These are phyloP conservation scores for Erythrophleum fordii DNA, from an alignment of 306 rosid genomes.

Conservation along the genomic window DNA sequence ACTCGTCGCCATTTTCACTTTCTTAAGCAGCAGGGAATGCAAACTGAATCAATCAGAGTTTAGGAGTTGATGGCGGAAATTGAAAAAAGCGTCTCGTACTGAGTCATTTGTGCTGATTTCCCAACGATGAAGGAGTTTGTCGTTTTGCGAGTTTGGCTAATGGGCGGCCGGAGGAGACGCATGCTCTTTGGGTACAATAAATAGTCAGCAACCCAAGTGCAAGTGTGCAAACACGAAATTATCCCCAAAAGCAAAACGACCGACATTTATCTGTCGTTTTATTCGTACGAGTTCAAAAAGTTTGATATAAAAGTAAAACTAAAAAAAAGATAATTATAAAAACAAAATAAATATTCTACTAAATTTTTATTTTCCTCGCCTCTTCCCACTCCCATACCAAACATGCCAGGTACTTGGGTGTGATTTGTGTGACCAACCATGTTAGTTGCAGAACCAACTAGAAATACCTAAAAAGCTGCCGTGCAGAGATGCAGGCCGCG, in stretches of 20 bases:
- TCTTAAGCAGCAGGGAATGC: neutral
- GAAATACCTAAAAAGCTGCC: too few species aligned
- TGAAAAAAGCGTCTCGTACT: neutral
- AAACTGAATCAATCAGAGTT: neutral
- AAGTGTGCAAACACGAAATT: neutral
- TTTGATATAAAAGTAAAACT: too few species aligned
- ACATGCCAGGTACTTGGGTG: too few species aligned
- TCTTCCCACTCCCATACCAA: too few species aligned
- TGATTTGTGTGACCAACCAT: too few species aligned
- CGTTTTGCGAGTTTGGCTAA: neutral
- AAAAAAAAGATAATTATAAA: too few species aligned
- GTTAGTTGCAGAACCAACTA: too few species aligned
- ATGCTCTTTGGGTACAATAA: neutral
- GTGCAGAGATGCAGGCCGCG: too few species aligned
- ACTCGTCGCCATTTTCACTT: slow-evolving; percentile 45
- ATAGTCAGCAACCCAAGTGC: neutral
- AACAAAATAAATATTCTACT: too few species aligned
- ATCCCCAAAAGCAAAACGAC: neutral
- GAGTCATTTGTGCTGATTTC: neutral
- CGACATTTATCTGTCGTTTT: neutral
- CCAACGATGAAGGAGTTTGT: neutral
- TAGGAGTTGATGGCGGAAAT: neutral
- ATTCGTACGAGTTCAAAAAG: too few species aligned
- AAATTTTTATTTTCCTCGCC: too few species aligned
- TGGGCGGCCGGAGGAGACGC: neutral